These are phyloP conservation scores for Kwoniella shandongensis DNA, from an alignment of 768 basidiomycete genomes.

Conservation along the genomic window DNA sequence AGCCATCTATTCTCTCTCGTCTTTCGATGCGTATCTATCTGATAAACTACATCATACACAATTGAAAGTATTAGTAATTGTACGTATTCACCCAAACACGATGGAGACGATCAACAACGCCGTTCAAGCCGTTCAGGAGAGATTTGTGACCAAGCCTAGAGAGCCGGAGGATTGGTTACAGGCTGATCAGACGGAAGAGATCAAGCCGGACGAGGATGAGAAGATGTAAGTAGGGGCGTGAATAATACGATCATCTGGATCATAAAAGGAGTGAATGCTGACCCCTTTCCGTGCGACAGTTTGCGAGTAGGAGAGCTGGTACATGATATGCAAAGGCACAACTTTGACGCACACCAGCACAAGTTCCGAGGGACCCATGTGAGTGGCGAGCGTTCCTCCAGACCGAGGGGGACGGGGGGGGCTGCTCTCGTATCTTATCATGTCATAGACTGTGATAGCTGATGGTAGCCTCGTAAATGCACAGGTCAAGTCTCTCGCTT, in stretches of 20 bases:
- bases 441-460: not conserved
- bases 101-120: slow-evolving; percentile 19
- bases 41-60: no score
- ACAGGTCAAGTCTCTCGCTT: slow-evolving; percentile 31
- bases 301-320: slow-evolving; percentile 24
- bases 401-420: no score
- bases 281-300: not conserved
- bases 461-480: not conserved
- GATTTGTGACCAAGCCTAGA: slow-evolving; percentile 10
- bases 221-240: slow-evolving; percentile 17
- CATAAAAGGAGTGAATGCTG: not conserved
- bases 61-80: no score
- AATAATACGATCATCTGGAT: not conserved
- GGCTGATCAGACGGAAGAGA: slow-evolving; percentile 18
- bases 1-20: no score
- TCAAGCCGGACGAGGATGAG: slow-evolving; percentile 25
- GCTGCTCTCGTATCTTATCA: not conserved
- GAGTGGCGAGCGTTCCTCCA: not conserved
- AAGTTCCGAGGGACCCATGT: slow-evolving; percentile 31
- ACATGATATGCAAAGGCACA: slow-evolving; percentile 23
- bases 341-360: slow-evolving; percentile 31
- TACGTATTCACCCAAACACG: no score
- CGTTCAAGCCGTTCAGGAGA: slow-evolving; percentile 11
- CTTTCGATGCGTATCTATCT: no score
- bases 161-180: slow-evolving; percentile 25